Evolutionary conservation across 2,329 filamentous ascomycete species (phyloP).

Genomic region (Aspergillus tamarii): DNA sequence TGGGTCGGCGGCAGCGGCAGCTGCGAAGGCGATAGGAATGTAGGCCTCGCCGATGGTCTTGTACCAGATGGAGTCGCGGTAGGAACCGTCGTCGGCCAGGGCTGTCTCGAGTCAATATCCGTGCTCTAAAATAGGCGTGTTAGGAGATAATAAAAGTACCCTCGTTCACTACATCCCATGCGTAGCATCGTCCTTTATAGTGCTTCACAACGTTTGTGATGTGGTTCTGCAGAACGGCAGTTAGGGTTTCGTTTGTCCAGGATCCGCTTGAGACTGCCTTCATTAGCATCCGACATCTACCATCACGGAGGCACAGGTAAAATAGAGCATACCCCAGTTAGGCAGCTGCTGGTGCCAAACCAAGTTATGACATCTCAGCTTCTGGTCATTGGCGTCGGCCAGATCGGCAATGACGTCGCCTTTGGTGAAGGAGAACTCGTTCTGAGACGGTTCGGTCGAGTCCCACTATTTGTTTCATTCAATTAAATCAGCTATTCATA

Average conservation of each 20-base stretch:
- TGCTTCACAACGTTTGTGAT: conserved; percentile 42
- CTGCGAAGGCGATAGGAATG: conserved; percentile 51
- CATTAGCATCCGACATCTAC: background rate
- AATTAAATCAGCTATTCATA: background rate
- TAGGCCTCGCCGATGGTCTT: conserved; percentile 49
- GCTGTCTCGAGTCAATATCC: conserved; percentile 23
- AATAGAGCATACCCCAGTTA: conserved; percentile 55
- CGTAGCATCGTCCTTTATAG: conserved; percentile 41
- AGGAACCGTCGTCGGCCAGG: conserved; percentile 52
- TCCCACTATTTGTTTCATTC: conserved; percentile 56
- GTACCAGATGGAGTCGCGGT: conserved; percentile 47
- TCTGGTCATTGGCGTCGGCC: conserved; percentile 44
- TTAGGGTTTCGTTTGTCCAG: conserved; percentile 64
- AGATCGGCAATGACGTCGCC: conserved; percentile 56
- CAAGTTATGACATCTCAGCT: conserved; percentile 66
- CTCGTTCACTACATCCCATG: conserved; percentile 47
- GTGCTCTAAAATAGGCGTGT: background rate
- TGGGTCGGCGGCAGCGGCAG: conserved; percentile 62
- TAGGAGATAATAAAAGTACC: conserved; percentile 20
- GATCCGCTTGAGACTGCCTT: conserved; percentile 45
- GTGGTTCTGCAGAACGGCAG: conserved; percentile 55
- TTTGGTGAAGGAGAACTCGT: conserved; percentile 60
- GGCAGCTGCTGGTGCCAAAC: conserved; percentile 54
- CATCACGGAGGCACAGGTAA: conserved; percentile 45
- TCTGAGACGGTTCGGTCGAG: conserved; percentile 60